A percentile compares a stretch with the other conserved stretches of the same genome.
Evolutionary conservation across 2,329 filamentous ascomycete species (phyloP).

Genomic region (Arthrobotrys megalospora): DNA sequence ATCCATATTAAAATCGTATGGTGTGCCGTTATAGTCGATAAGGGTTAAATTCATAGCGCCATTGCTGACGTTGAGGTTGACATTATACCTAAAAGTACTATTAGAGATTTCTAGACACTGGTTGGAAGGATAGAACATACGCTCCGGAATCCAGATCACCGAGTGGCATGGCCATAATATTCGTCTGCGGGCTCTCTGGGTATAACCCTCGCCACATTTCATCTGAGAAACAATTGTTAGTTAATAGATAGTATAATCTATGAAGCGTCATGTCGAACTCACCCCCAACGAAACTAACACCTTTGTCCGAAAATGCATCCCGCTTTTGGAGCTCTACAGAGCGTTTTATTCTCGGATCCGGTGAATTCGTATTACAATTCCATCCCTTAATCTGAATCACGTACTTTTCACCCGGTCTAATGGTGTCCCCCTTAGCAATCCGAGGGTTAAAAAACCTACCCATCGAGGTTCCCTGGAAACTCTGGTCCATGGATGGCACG

Average conservation of each 20-base stretch:
- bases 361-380: conserved; percentile 21
- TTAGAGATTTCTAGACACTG: neutral
- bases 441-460: conserved; percentile 20
- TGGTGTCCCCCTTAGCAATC: conserved; percentile 12
- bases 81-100: conserved; percentile 1
- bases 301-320: conserved; percentile 31
- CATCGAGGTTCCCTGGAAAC: conserved; percentile 25
- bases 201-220: conserved; percentile 30
- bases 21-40: conserved; percentile 25
- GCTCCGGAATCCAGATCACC: conserved; percentile 24
- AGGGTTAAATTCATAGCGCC: conserved; percentile 25
- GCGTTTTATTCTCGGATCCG: conserved; percentile 15
- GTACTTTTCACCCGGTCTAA: conserved; percentile 29
- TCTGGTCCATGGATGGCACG: conserved; percentile 24
- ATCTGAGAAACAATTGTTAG: neutral
- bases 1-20: conserved; percentile 9
- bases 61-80: conserved; percentile 24
- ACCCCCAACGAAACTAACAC: conserved; percentile 33
- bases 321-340: neutral
- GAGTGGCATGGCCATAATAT: conserved; percentile 28
- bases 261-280: neutral
- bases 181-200: conserved; percentile 8
- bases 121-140: conserved; percentile 14
- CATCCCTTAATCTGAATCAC: conserved; percentile 27
- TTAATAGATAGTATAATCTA: neutral